Percentiles rank a stretch among this genome's conserved stretches.
These are phyloP conservation scores for Pyrus hybrid DNA, from an alignment of 331 rosid species.

Conservation along the genomic window DNA sequence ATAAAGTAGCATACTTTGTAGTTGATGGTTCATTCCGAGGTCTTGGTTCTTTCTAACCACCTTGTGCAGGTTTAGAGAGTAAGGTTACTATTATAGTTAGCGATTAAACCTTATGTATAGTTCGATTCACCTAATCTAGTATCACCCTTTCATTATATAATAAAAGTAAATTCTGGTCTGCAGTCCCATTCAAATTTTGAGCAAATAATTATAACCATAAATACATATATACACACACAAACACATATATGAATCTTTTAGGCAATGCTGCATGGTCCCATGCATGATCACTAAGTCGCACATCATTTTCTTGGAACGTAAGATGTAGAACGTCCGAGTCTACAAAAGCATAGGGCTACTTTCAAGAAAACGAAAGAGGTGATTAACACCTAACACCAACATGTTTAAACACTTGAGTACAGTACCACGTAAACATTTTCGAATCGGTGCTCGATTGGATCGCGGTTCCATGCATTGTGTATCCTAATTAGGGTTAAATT, in stretches of 20 bases:
- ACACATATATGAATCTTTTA: neutral
- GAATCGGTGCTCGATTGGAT: neutral
- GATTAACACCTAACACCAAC: neutral
- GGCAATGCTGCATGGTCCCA: conserved; percentile 19
- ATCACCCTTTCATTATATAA: too few relatives aligned
- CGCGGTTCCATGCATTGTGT: too few relatives aligned
- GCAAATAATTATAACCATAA: conserved; percentile 25
- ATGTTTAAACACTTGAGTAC: neutral
- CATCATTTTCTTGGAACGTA: conserved; percentile 20
- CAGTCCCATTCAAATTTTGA: conserved; percentile 24
- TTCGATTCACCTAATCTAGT: too few relatives aligned
- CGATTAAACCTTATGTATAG: too few relatives aligned
- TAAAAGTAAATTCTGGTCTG: conserved; percentile 3
- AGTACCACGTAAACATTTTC: neutral
- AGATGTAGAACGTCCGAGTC: conserved; percentile 6
- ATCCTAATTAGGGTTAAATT: too few relatives aligned
- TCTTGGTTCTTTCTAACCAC: too few relatives aligned
- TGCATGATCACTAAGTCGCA: neutral
- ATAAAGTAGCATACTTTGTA: too few relatives aligned
- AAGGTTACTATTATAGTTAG: too few relatives aligned
- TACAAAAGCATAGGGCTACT: conserved; percentile 10
- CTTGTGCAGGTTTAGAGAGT: too few relatives aligned
- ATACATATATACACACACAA: too few relatives aligned
- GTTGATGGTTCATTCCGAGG: too few relatives aligned
- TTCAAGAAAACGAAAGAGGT: conserved; percentile 10